A percentile compares a stretch with the other conserved stretches of the same genome.
Evolutionary conservation across 108 stramenopile genomes (phyloP).

Genomic region (Epithemia pelagica): DNA sequence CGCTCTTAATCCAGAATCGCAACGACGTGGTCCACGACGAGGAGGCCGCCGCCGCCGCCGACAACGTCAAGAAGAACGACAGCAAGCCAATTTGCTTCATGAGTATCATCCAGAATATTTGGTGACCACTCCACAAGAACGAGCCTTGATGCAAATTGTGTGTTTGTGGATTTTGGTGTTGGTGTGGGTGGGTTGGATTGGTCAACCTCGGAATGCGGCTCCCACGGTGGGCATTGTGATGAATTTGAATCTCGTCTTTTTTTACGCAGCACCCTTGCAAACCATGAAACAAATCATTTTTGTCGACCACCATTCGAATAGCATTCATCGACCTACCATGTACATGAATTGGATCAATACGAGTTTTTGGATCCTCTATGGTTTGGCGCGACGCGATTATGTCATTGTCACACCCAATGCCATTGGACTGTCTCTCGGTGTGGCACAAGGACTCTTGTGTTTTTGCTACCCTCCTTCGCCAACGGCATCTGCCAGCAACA

Average conservation of each 20-base stretch:
- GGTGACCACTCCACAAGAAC: slow-evolving; percentile 34
- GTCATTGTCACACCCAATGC: slow-evolving; percentile 45
- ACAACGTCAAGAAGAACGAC: slow-evolving; percentile 34
- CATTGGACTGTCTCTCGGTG: slow-evolving; percentile 34
- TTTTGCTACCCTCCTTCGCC: slow-evolving; percentile 21
- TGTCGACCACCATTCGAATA: slow-evolving; percentile 16
- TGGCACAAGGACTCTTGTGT: slow-evolving; percentile 32
- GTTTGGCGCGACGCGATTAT: slow-evolving; percentile 29
- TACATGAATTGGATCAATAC: slow-evolving; percentile 44
- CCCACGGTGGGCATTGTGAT: slow-evolving; percentile 56
- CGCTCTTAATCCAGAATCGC: not conserved
- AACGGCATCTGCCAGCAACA: not conserved
- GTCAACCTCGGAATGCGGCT: slow-evolving; percentile 8
- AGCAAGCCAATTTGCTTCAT: slow-evolving; percentile 45
- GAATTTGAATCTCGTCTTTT: slow-evolving; percentile 76
- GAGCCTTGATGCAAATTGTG: slow-evolving; percentile 26
- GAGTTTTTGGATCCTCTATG: slow-evolving; percentile 45
- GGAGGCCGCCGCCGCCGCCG: not conserved
- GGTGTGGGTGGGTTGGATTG: slow-evolving; percentile 34
- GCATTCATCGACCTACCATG: slow-evolving; percentile 42
- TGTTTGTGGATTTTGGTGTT: slow-evolving; percentile 26
- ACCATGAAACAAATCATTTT: slow-evolving; percentile 47
- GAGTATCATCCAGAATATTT: slow-evolving; percentile 41
- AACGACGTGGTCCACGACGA: not conserved
- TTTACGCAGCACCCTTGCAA: slow-evolving; percentile 75